Conservation (phyloP, 805 yeast species). For the Spathaspora passalidarum region DNA sequence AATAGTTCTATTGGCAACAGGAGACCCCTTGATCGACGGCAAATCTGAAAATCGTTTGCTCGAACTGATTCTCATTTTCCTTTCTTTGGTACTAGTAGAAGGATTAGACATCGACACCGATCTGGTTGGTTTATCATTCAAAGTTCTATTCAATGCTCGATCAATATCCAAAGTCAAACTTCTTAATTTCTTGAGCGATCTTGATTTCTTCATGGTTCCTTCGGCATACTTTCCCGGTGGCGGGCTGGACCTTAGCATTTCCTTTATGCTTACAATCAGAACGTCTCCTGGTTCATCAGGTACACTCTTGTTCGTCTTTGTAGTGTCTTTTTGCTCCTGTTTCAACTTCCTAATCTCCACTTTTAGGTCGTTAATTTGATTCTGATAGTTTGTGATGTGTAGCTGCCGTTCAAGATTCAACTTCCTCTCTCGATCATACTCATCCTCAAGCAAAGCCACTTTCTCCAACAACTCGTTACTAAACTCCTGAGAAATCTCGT, state of each 20-base stretch:
- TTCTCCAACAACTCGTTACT: slow-evolving; percentile 42
- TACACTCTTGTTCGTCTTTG: not conserved
- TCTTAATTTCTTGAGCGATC: slow-evolving; percentile 29
- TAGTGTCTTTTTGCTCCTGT: not conserved
- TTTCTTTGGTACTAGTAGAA: not conserved
- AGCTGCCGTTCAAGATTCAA: slow-evolving; percentile 22
- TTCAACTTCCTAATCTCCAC: slow-evolving; percentile 4
- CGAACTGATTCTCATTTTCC: slow-evolving; percentile 2
- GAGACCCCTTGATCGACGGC: slow-evolving; percentile 11
- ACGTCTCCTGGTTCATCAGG: slow-evolving; percentile 5
- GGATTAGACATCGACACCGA: not conserved
- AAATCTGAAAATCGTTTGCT: slow-evolving; percentile 9
- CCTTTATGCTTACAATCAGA: slow-evolving; percentile 11
- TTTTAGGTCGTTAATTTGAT: slow-evolving; percentile 20
- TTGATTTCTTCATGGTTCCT: slow-evolving; percentile 18
- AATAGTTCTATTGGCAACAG: slow-evolving; percentile 1
- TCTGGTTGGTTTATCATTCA: not conserved
- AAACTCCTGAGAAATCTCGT: slow-evolving; percentile 32
- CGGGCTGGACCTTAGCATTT: slow-evolving; percentile 20
- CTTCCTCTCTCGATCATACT: slow-evolving; percentile 27
- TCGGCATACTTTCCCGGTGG: slow-evolving; percentile 10
- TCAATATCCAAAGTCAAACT: slow-evolving; percentile 21
- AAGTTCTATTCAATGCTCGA: not conserved
- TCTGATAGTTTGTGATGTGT: slow-evolving; percentile 28
- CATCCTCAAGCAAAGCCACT: slow-evolving; percentile 41